Base-by-base conservation (phyloP, 2,329 filamentous ascomycete species). In the Colletotrichum gigasporum region DNA sequence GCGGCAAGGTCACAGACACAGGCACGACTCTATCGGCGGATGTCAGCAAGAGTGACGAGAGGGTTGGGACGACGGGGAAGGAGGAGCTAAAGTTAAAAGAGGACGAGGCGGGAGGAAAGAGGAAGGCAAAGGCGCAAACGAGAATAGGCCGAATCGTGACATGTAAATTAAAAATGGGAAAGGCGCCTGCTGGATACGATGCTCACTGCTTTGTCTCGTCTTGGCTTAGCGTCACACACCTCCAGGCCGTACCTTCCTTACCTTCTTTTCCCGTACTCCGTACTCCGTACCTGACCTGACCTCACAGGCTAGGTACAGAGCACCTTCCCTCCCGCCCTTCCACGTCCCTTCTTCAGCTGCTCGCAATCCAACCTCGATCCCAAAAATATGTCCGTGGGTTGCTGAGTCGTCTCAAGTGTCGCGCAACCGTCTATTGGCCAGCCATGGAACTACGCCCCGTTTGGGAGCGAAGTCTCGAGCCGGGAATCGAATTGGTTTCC, bases 91-190 rank as follows among this genome's bases (percentile, higher is more conserved):
- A 42, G 45, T n/a, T n/a, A 30, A 47, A 37, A 44, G 54, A 57
- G 47, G 35, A 54, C 26, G 48, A 32, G 18, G 44, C 47, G 35
- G 22, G 20, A 53, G 42, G 10, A 41, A 24, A 39, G 20, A 63
- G 42, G 24, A 48, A 48, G 42, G 35, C 30, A 26, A 52, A 37
- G 44, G 42, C 48, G 20, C 32, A 12, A 42, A 42, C 35, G 30
- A 30, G 45, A 58, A 66, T 22, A 47, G 44, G 61, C 24, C 50
- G 30, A 62, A 55, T 51, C 50, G 57, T 51, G 58, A 55, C 45
- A 63, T 57, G 58, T 65, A 63, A 65, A 65, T 65, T 63, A 65
- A 65, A 62, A 65, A 62, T 63, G 63, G 58, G 30, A 63, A 65
- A 65, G 50, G 50, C 45, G 60, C 60, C 45, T 48, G 50, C 48